Evolutionary conservation across 148 eudicot genomes (phyloP), one percentile per base, ranked within the genome.

Genomic region (Limonium bicolor): DNA sequence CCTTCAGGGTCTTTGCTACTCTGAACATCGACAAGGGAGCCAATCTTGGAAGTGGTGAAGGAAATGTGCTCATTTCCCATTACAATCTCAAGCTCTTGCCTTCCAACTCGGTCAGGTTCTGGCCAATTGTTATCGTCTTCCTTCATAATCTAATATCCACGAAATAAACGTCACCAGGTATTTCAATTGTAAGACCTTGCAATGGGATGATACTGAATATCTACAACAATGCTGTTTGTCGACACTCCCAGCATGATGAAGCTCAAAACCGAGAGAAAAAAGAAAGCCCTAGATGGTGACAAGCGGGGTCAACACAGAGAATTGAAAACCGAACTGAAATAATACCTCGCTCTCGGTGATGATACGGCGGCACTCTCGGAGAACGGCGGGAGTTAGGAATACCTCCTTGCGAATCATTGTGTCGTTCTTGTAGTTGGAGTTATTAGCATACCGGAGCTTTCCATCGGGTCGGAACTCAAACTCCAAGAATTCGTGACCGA

Each of bases 351-450:
- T 75, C 7, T 78, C 84, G 42, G 84, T 38, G 53, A 86, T 74
- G 49, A 86, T 86, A 47, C 96, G 87, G 49, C 93, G 96, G 51
- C 84, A 82, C 48, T 86, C 94, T 9, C 76, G 80, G 60, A 81
- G 72, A 26, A 71, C 88, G 23, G 88, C 60, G n/a, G 88, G 81
- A 21, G 88, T 60, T 20, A 84, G 68, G 46, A 79, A 86, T 40
- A 82, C 74, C 62, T 86, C 96, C 41, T 86, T 86, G 50, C 96
- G 93, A 46, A 82, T 86, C 81, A 86, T 82, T 23, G 96, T 86
- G 54, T 86, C 96, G 67, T 82, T 86, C 52, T 86, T 86, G 75
- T 86, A 86, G 53, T 86, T 86, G 30, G 96, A 86, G 68, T 86
- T 86, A 63, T 86, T 84, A 20, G 94, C 94, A 21, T 79, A 84